phyloP scores from a whole-genome alignment of 495 filamentous ascomycete genomes.

The Pseudomonodictys pantanalensis region DNA sequence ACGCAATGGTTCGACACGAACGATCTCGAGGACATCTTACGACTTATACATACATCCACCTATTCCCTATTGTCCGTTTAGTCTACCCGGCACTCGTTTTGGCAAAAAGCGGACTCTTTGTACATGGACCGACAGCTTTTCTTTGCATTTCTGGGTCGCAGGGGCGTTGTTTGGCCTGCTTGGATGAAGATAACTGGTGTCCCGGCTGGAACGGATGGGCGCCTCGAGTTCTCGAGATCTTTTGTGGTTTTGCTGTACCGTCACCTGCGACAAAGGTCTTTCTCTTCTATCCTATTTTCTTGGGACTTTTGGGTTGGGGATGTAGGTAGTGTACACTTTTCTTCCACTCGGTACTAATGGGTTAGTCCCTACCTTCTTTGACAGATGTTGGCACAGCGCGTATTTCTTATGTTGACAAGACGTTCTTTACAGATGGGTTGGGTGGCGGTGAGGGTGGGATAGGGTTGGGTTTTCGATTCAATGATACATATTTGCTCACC shows the following conservation, averaged over 20 bases:
- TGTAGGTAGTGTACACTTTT: too few relatives aligned
- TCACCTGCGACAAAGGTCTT: too few relatives aligned
- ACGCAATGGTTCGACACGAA: background rate
- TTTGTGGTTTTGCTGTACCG: too few relatives aligned
- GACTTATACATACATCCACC: conserved; percentile 12
- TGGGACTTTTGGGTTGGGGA: too few relatives aligned
- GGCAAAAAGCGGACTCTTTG: conserved; percentile 5
- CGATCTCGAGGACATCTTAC: background rate
- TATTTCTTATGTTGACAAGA: background rate
- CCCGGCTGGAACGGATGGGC: background rate
- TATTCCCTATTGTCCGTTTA: conserved; percentile 1
- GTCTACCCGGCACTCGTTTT: conserved; percentile 21
- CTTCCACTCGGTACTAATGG: too few relatives aligned
- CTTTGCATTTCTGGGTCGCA: background rate
- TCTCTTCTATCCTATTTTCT: too few relatives aligned
- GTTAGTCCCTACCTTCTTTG: background rate
- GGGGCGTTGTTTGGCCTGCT: background rate
- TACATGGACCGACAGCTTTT: background rate
- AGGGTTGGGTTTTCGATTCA: conserved; percentile 18
- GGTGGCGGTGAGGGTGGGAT: background rate
- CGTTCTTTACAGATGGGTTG: background rate
- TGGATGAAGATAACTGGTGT: background rate
- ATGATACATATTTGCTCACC: conserved; percentile 31
- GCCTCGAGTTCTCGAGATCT: too few relatives aligned
- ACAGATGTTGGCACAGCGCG: background rate